phyloP scores from a whole-genome alignment of 306 rosid genomes.

The Cucurbita moschata region DNA sequence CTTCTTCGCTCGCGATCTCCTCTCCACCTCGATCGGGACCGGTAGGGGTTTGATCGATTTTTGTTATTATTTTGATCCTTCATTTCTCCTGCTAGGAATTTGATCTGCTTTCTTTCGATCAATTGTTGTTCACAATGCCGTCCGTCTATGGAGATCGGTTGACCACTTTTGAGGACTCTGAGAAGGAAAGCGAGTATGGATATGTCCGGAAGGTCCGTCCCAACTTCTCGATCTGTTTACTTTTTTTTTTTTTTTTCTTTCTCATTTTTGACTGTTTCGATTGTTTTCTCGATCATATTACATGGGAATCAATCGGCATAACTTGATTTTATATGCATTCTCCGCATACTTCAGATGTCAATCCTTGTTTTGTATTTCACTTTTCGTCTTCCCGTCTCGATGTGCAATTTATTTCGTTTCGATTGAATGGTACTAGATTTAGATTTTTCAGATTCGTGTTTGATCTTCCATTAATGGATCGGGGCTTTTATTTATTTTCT shows the following conservation, averaged over 20 bases:
- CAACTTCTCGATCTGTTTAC: not conserved
- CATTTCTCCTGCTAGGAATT: not conserved
- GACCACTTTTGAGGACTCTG: constrained; percentile 90
- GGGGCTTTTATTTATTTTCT: too few relatives aligned
- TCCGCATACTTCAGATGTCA: not conserved
- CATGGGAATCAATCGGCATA: not conserved
- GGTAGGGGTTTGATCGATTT: constrained; percentile 3
- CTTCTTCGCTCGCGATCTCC: not conserved
- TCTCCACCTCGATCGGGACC: constrained; percentile 1
- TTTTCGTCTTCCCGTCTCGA: not conserved
- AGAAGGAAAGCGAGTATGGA: constrained; percentile 99
- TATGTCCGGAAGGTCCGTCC: constrained; percentile 81
- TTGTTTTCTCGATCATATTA: not conserved
- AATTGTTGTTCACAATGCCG: constrained; percentile 41
- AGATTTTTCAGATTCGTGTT: not conserved
- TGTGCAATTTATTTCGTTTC: not conserved
- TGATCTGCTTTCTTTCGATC: not conserved
- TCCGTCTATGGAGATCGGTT: constrained; percentile 75
- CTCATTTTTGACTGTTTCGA: not conserved
- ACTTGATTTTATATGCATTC: not conserved
- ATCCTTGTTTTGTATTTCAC: not conserved
- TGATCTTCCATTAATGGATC: not conserved
- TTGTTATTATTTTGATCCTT: not conserved
- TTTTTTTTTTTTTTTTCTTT: not conserved
- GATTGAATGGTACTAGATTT: not conserved